Conservation (phyloP, 371 early-diverging fungal species). For the Vairimorpha necatrix region DNA sequence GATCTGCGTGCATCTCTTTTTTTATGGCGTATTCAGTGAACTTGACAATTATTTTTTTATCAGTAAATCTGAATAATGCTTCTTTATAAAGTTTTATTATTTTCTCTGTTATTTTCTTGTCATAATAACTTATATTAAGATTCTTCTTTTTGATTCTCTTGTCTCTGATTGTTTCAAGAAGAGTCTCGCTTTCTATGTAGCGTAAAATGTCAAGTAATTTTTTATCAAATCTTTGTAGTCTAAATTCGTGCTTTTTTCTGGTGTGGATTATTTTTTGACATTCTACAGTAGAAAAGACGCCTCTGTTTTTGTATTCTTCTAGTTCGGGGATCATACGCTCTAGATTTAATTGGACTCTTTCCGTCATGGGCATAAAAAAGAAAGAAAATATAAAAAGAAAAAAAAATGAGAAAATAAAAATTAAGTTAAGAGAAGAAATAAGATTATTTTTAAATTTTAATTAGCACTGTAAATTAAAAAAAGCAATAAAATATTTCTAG, state of each 20-base stretch:
- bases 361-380: conserved; percentile 30
- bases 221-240: conserved; percentile 45
- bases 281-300: conserved; percentile 39
- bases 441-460: background rate
- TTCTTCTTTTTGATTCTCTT: conserved; percentile 35
- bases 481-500: conserved; percentile 3
- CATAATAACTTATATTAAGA: background rate
- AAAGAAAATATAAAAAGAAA: background rate
- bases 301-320: conserved; percentile 42
- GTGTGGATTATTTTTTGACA: conserved; percentile 40
- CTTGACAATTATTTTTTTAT: conserved; percentile 27
- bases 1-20: conserved; percentile 26
- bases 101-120: conserved; percentile 28
- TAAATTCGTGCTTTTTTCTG: conserved; percentile 35
- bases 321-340: conserved; percentile 55
- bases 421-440: background rate
- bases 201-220: conserved; percentile 41
- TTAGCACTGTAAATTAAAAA: conserved; percentile 4
- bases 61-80: conserved; percentile 41
- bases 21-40: conserved; percentile 40
- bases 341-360: conserved; percentile 36
- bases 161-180: conserved; percentile 40
- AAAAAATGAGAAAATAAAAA: no score
- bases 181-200: conserved; percentile 51
- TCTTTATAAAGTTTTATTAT: conserved; percentile 40